phyloP scores from a whole-genome alignment of 441 rosid genomes.

The Syzygium malaccense region DNA sequence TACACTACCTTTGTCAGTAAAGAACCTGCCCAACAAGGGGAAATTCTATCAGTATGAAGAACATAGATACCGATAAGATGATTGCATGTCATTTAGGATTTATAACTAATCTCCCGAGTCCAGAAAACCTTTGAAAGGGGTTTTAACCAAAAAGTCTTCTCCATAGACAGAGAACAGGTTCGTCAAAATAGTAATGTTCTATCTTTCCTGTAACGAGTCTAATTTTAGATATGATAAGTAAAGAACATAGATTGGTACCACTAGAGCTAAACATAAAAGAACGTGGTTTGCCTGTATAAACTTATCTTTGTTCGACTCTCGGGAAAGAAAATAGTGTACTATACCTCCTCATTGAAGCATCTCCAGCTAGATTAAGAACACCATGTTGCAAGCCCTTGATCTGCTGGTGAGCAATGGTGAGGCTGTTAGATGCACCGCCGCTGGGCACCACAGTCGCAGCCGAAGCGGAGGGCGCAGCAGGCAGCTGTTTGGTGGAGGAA shows the following conservation, averaged over 20 bases:
- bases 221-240: background rate
- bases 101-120: background rate
- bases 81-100: background rate
- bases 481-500: conserved; percentile 25
- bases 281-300: background rate
- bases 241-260: background rate
- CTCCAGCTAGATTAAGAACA: conserved; percentile 16
- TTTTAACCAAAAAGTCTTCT: background rate
- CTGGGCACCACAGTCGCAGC: conserved; percentile 16
- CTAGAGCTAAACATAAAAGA: background rate
- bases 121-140: background rate
- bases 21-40: conserved; percentile 19
- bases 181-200: background rate
- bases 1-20: conserved; percentile 14
- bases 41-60: background rate
- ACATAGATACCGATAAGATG: background rate
- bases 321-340: background rate
- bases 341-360: conserved; percentile 24
- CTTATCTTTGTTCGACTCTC: background rate
- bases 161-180: background rate
- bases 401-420: conserved; percentile 21
- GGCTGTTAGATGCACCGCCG: conserved; percentile 25
- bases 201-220: background rate
- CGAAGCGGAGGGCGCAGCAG: conserved; percentile 9
- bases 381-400: conserved; percentile 29